phyloP scores from a whole-genome alignment of 2,329 filamentous ascomycete species.

The Aspergillus tamarii region DNA sequence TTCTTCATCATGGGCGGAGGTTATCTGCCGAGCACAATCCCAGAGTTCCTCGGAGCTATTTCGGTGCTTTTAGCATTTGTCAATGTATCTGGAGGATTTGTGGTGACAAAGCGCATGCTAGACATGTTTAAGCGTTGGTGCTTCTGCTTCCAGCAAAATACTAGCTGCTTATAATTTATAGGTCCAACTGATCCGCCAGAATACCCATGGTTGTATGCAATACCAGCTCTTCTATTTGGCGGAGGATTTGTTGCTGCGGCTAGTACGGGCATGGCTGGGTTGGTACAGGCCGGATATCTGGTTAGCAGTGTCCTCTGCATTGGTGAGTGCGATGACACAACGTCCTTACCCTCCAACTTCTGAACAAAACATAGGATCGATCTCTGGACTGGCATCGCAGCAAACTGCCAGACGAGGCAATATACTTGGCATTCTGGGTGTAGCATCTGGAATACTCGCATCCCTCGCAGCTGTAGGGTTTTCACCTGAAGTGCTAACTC shows the following conservation, averaged over 20 bases:
- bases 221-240: conserved; percentile 76
- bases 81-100: conserved; percentile 85
- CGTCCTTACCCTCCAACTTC: not conserved
- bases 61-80: conserved; percentile 86
- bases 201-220: conserved; percentile 82
- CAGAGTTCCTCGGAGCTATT: conserved; percentile 74
- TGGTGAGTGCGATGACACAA: conserved; percentile 40
- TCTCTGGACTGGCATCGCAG: conserved; percentile 81
- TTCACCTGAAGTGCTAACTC: conserved; percentile 73
- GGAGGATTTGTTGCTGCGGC: conserved; percentile 81
- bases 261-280: conserved; percentile 77
- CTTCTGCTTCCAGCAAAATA: not conserved
- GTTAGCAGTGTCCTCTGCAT: conserved; percentile 85
- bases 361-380: conserved; percentile 52
- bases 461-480: conserved; percentile 83
- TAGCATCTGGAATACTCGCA: conserved; percentile 79
- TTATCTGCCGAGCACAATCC: conserved; percentile 74
- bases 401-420: conserved; percentile 83
- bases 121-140: conserved; percentile 79
- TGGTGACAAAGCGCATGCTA: conserved; percentile 90
- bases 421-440: conserved; percentile 82
- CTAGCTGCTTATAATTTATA: conserved; percentile 33
- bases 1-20: conserved; percentile 88
- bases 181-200: conserved; percentile 83
- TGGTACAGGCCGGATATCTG: conserved; percentile 86